Evolutionary conservation across 1,139 yeast genomes (phyloP).

Genomic region (Lodderomyces metapsilosis): DNA sequence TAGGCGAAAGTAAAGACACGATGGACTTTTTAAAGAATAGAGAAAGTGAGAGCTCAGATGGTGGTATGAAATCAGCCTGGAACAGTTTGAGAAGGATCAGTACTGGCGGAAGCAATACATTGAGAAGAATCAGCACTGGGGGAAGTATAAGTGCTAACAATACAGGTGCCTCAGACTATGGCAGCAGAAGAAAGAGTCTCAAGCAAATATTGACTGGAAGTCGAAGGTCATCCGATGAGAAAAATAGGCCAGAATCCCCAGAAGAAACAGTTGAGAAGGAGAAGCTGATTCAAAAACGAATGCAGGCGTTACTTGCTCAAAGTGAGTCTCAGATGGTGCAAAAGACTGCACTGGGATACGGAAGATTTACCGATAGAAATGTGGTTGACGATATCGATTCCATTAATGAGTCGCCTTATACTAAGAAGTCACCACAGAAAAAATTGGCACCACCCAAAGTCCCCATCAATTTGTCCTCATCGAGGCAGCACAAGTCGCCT

Average conservation of each 20-base stretch:
- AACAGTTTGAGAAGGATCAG: constrained; percentile 5
- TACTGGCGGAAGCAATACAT: constrained; percentile 43
- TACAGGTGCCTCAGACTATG: constrained; percentile 22
- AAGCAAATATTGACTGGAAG: constrained; percentile 44
- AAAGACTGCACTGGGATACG: constrained; percentile 75
- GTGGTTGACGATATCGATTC: constrained; percentile 41
- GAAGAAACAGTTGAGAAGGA: constrained; percentile 7
- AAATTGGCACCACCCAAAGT: constrained; percentile 31
- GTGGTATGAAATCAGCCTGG: constrained; percentile 7
- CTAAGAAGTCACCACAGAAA: constrained; percentile 8
- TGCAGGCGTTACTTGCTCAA: constrained; percentile 54
- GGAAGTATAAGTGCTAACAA: constrained; percentile 23
- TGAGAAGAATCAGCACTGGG: constrained; percentile 44
- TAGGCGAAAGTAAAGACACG: constrained; percentile 21
- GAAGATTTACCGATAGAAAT: constrained; percentile 55
- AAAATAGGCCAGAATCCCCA: not conserved
- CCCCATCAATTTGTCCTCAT: constrained; percentile 27
- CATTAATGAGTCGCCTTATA: constrained; percentile 24
- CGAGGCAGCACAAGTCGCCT: constrained; percentile 3
- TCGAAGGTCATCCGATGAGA: constrained; percentile 16
- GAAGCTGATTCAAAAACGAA: constrained; percentile 62
- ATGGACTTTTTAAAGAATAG: constrained; percentile 59
- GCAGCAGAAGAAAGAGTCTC: constrained; percentile 33
- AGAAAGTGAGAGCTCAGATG: constrained; percentile 17
- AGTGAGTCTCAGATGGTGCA: constrained; percentile 47